Evolutionary conservation across 2,329 filamentous ascomycete genomes (phyloP).

Genomic region (Didymella lethalis): DNA sequence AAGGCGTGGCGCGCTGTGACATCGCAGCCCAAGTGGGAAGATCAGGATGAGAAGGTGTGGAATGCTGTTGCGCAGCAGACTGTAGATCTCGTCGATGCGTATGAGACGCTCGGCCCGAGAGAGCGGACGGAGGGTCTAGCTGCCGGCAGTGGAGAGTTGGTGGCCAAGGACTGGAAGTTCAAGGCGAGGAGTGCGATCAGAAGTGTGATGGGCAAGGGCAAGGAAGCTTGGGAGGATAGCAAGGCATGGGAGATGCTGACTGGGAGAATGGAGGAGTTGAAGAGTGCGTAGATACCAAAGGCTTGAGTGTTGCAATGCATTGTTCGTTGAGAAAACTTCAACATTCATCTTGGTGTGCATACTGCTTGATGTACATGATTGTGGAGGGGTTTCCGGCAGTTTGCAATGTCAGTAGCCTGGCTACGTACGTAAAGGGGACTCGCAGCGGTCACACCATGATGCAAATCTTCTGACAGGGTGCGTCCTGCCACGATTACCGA

Average conservation of each 20-base stretch:
- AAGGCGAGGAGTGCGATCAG: conserved; percentile 87
- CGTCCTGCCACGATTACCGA: too few species aligned
- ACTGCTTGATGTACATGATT: too few species aligned
- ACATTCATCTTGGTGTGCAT: too few species aligned
- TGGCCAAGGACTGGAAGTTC: conserved; percentile 84
- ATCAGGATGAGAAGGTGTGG: conserved; percentile 71
- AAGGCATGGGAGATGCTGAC: conserved; percentile 71
- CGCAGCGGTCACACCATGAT: too few species aligned
- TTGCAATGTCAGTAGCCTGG: too few species aligned
- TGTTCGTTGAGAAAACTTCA: neutral
- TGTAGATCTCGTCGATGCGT: conserved; percentile 79
- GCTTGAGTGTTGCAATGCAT: neutral
- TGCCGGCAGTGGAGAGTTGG: conserved; percentile 62
- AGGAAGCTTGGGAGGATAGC: conserved; percentile 81
- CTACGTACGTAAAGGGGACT: too few species aligned
- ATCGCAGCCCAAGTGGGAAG: conserved; percentile 62
- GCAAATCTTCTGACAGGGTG: too few species aligned
- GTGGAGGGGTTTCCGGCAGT: too few species aligned
- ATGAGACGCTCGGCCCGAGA: conserved; percentile 72
- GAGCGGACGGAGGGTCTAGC: conserved; percentile 61
- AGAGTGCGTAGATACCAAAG: conserved; percentile 31
- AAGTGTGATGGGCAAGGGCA: conserved; percentile 82
- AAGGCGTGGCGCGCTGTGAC: conserved; percentile 84
- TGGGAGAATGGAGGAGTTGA: conserved; percentile 55
- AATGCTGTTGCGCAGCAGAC: conserved; percentile 77